A percentile compares a stretch with the other conserved stretches of the same genome.
These are phyloP conservation scores for Hevea brasiliensis DNA, from an alignment of 345 rosid genomes.

Conservation along the genomic window DNA sequence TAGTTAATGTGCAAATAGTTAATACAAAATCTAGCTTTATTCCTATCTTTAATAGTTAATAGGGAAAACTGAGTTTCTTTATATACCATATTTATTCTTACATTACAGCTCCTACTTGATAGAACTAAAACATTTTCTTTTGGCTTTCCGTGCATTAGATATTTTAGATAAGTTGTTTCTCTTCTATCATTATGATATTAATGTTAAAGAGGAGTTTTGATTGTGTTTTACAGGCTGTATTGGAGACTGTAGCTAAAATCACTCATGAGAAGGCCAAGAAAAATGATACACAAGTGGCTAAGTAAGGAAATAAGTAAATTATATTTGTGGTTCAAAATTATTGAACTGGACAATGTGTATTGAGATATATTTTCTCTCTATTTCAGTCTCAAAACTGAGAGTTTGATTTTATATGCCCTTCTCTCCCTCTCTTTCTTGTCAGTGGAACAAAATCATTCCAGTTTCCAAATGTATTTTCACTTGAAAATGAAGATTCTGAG, in stretches of 20 bases:
- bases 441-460: constrained; percentile 86
- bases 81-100: background rate
- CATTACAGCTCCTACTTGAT: background rate
- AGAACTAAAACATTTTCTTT: background rate
- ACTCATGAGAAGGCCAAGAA: constrained; percentile 80
- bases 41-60: background rate
- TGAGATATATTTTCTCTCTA: background rate
- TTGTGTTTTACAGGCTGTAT: constrained; percentile 65
- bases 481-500: constrained; percentile 94
- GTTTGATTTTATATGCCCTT: background rate
- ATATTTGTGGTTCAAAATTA: constrained; percentile 13
- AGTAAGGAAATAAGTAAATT: constrained; percentile 42
- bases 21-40: background rate
- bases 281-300: constrained; percentile 73
- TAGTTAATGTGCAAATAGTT: background rate
- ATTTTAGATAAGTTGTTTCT: background rate
- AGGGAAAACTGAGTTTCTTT: background rate
- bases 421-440: constrained; percentile 7
- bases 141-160: background rate
- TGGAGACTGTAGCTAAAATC: constrained; percentile 94
- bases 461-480: constrained; percentile 85
- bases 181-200: constrained; percentile 9
- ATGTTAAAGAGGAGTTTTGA: constrained; percentile 13
- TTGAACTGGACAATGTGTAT: background rate
- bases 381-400: background rate